phyloP scores from a whole-genome alignment of 306 rosid genomes.

The Cyamopsis tetragonoloba region DNA sequence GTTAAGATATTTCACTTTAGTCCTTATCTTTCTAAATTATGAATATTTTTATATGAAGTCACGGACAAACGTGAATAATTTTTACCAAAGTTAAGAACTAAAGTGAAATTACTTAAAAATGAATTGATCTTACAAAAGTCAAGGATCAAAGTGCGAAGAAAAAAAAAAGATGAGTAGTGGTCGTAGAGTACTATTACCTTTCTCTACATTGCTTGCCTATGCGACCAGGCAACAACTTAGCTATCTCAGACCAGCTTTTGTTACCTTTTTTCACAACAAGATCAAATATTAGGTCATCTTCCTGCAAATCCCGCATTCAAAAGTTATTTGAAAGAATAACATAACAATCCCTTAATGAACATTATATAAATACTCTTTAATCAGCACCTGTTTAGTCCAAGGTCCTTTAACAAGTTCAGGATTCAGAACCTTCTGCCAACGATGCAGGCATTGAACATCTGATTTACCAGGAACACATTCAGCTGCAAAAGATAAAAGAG shows the following conservation, averaged over 20 bases:
- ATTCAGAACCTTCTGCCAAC: slow-evolving; percentile 55
- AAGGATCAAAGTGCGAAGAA: no score
- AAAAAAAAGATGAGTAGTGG: no score
- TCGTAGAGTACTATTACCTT: no score
- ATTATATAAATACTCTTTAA: background rate
- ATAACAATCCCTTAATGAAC: background rate
- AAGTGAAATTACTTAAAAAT: no score
- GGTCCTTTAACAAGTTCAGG: slow-evolving; percentile 55
- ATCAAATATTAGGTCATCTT: slow-evolving; percentile 35
- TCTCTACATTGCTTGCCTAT: slow-evolving; percentile 61
- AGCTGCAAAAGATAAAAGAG: slow-evolving; percentile 29
- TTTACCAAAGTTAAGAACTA: no score
- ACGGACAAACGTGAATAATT: no score
- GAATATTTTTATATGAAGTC: no score
- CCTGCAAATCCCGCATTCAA: slow-evolving; percentile 21
- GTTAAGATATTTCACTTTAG: no score
- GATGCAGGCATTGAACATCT: slow-evolving; percentile 54
- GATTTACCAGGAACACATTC: slow-evolving; percentile 29
- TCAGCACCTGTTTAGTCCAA: slow-evolving; percentile 46
- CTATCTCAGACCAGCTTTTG: slow-evolving; percentile 39
- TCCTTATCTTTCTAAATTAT: no score
- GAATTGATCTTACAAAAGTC: no score
- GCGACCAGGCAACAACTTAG: slow-evolving; percentile 50
- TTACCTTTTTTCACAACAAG: slow-evolving; percentile 34
- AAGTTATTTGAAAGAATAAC: background rate